phyloP scores from a whole-genome alignment of 2,329 filamentous ascomycete genomes.

The Sclerotinia trifoliorum region DNA sequence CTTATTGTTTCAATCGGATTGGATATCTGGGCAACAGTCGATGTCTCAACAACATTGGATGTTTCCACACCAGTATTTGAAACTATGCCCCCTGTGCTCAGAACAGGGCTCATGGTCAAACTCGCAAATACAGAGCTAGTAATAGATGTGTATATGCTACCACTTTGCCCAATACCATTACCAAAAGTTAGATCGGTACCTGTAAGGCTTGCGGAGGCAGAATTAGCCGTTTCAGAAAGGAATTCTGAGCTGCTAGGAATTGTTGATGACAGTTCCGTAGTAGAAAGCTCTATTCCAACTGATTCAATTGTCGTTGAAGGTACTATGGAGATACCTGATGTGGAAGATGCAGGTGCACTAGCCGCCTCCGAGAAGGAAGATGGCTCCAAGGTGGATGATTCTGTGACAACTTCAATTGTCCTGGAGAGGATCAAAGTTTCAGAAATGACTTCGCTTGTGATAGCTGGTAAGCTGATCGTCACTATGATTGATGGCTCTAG shows the following conservation, averaged over 20 bases:
- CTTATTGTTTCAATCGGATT: background rate
- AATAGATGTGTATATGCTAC: background rate
- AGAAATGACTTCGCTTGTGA: background rate
- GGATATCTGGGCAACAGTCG: background rate
- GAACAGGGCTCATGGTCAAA: background rate
- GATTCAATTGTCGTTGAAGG: background rate
- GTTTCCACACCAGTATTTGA: background rate
- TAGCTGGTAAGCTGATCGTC: background rate
- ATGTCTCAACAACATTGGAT: background rate
- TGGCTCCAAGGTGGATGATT: background rate
- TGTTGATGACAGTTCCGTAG: background rate
- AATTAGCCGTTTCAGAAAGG: background rate
- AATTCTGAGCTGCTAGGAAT: background rate
- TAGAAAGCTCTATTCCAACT: background rate
- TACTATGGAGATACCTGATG: background rate
- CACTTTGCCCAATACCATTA: conserved; percentile 12
- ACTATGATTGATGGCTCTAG: background rate
- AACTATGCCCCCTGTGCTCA: background rate
- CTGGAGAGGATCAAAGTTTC: background rate
- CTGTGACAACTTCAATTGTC: background rate
- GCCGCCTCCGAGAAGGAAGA: background rate
- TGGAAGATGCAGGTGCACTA: background rate
- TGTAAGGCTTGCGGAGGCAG: background rate
- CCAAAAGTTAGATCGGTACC: background rate
- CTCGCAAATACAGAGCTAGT: background rate